phyloP scores from a whole-genome alignment of 2,329 filamentous ascomycete genomes.

The Nemania serpens region DNA sequence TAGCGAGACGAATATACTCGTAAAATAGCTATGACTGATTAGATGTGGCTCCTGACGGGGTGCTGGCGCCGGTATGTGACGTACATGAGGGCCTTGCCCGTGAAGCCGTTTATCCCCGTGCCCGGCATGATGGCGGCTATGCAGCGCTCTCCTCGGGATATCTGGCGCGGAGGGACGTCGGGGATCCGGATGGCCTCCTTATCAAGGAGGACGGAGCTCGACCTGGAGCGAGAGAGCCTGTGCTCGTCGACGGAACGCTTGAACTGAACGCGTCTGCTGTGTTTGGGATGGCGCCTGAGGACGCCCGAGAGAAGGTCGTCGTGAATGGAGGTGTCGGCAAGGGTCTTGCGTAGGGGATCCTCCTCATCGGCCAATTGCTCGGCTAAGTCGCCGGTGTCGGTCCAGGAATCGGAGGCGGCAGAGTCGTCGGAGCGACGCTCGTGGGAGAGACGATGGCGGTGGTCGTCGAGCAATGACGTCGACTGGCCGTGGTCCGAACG shows the following conservation, averaged over 20 bases:
- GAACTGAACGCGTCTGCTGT: slow-evolving; percentile 71
- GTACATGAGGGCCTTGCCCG: slow-evolving; percentile 92
- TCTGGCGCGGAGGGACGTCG: slow-evolving; percentile 63
- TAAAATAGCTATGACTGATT: slow-evolving; percentile 74
- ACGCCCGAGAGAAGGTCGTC: slow-evolving; percentile 61
- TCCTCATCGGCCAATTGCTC: slow-evolving; percentile 85
- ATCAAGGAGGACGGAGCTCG: slow-evolving; percentile 52
- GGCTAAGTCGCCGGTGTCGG: slow-evolving; percentile 91
- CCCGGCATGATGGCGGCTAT: slow-evolving; percentile 86
- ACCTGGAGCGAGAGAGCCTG: slow-evolving; percentile 42
- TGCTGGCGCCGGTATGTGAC: slow-evolving; percentile 32
- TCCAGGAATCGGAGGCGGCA: slow-evolving; percentile 77
- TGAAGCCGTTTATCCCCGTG: slow-evolving; percentile 83
- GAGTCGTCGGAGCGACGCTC: slow-evolving; percentile 55
- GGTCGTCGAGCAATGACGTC: slow-evolving; percentile 53
- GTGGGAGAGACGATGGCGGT: slow-evolving; percentile 49
- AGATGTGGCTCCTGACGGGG: background rate
- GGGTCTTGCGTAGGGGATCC: slow-evolving; percentile 76
- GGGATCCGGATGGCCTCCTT: slow-evolving; percentile 87
- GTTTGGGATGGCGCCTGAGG: slow-evolving; percentile 50
- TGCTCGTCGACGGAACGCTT: slow-evolving; percentile 53
- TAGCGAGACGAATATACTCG: slow-evolving; percentile 85
- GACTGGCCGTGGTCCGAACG: slow-evolving; percentile 47
- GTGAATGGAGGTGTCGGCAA: slow-evolving; percentile 66
- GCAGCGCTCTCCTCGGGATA: slow-evolving; percentile 70